Evolutionary conservation across 2,329 filamentous ascomycete genomes (phyloP).

Genomic region (Beauveria asiatica): DNA sequence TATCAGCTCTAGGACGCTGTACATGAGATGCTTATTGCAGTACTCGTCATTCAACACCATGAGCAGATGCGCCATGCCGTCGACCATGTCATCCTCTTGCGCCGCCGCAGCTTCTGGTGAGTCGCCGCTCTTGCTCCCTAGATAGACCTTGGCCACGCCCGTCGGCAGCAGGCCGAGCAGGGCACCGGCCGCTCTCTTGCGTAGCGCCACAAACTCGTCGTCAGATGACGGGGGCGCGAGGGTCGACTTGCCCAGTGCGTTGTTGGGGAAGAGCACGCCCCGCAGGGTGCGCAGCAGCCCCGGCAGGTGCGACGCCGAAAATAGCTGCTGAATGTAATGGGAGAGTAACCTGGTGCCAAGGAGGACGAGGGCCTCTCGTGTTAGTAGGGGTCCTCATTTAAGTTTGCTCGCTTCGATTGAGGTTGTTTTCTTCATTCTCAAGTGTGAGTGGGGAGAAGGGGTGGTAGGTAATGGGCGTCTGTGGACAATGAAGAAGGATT

Average conservation of each 20-base stretch:
- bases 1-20: constrained; percentile 70
- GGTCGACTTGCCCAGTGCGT: constrained; percentile 58
- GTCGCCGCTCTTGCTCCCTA: constrained; percentile 27
- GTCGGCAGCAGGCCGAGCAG: constrained; percentile 41
- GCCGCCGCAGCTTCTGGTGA: constrained; percentile 23
- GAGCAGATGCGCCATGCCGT: constrained; percentile 58
- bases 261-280: constrained; percentile 77
- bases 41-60: constrained; percentile 73
- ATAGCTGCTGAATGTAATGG: constrained; percentile 46
- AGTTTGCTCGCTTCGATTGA: constrained; percentile 7
- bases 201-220: constrained; percentile 52
- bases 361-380: constrained; percentile 17
- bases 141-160: constrained; percentile 41
- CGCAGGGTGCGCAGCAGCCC: constrained; percentile 62
- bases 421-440: not conserved
- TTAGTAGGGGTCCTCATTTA: constrained; percentile 4
- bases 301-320: constrained; percentile 58
- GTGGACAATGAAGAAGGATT: not conserved
- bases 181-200: constrained; percentile 57
- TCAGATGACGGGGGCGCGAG: constrained; percentile 52
- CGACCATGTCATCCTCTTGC: constrained; percentile 38
- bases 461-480: not conserved
- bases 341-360: constrained; percentile 46
- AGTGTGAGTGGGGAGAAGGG: not conserved
- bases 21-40: constrained; percentile 88